Base-by-base conservation (phyloP, 2,329 filamentous ascomycete species). In the Pezizomycotina sp. region DNA sequence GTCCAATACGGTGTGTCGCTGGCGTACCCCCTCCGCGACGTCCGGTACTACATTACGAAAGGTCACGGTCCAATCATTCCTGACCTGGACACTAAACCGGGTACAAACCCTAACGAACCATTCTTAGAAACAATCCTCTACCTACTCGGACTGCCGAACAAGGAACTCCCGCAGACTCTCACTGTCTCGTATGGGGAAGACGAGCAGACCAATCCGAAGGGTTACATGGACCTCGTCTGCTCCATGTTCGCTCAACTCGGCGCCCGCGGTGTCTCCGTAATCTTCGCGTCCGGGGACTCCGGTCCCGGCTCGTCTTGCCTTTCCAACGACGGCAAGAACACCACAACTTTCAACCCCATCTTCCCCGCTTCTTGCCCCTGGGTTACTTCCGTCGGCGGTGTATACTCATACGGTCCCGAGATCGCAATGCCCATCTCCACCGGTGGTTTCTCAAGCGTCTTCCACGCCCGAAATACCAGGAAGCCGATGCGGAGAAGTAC, bases 71-170 rank as follows among this genome's bases (percentile, higher is more conserved):
- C 64, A 1, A 56, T 60, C 7, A 62, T 68, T 0, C n/a, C n/a
- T n/a, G 62, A 69, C 48, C 28, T 46, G 43, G 8, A 49, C 47
- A 20, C 58, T 50, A n/a, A n/a, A n/a, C n/a, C n/a, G n/a, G n/a
- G n/a, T n/a, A n/a, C n/a, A n/a, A 64, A 73, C 53, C 63, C 61
- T 47, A 80, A 79, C 53, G 76, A 81, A 57, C 74, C 74, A 0
- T 79, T 77, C 54, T 59, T 77, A 1, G 62, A 62, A 9, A 77
- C 68, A 60, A 59, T 77, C 5, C 62, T 68, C 37, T 68, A 69
- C 53, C 53, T 77, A 2, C 62, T 74, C 1, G 55, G 57, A 1
- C 63, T 65, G 42, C 49, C 55, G 13, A 55, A 65, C 34, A 49
- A 55, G 0, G 52, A 59, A 5, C 59, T 79, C 2, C 74, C 75